Evolutionary conservation across 306 rosid genomes (phyloP).

Genomic region (Inga laurina): DNA sequence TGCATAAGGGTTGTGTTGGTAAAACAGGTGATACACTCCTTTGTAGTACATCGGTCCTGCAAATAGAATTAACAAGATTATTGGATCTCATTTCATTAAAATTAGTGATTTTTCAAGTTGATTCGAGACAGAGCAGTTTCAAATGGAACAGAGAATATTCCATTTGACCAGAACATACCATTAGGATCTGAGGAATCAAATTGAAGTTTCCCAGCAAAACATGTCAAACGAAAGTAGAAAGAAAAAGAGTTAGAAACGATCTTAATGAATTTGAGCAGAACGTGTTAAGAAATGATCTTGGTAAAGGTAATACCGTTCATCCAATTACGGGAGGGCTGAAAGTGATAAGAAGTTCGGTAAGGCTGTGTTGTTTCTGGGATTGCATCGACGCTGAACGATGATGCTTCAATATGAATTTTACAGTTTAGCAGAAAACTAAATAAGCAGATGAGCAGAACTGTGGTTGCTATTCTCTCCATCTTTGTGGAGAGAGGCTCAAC

Average conservation of each 20-base stretch:
- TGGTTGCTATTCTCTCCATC: conserved; percentile 34
- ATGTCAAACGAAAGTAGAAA: conserved; percentile 27
- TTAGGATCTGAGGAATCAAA: conserved; percentile 50
- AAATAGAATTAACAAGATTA: not conserved
- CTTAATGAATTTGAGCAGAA: not conserved
- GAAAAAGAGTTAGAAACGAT: conserved; percentile 19
- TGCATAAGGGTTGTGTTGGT: conserved; percentile 53
- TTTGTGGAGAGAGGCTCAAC: not conserved
- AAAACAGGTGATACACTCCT: conserved; percentile 63
- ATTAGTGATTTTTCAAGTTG: not conserved
- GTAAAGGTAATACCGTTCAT: conserved; percentile 44
- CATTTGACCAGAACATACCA: conserved; percentile 37
- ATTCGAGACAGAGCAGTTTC: not conserved
- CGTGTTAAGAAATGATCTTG: not conserved
- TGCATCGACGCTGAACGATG: not conserved
- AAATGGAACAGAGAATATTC: not conserved
- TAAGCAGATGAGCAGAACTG: conserved; percentile 2
- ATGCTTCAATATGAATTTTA: conserved; percentile 22
- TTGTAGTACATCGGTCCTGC: conserved; percentile 57
- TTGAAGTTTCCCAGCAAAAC: conserved; percentile 35
- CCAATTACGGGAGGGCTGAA: conserved; percentile 48
- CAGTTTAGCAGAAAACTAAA: conserved; percentile 27
- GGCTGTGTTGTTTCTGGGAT: conserved; percentile 35
- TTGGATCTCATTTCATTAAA: not conserved
- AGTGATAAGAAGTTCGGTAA: conserved; percentile 40